Conservation (phyloP, 805 yeast genomes). For the Priceomyces fermenticarens region DNA sequence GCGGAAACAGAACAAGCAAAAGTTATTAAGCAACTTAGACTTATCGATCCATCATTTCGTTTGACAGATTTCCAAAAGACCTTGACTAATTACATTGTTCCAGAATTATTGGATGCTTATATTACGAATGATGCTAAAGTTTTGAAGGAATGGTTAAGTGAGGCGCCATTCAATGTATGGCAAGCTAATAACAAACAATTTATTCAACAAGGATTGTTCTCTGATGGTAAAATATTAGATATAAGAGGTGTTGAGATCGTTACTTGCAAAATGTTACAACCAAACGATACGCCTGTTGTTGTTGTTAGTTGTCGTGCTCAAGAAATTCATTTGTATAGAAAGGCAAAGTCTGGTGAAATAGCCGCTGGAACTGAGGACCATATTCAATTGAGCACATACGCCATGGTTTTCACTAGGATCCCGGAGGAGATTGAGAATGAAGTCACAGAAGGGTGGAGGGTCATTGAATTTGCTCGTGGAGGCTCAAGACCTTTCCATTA, state of each 20-base stretch:
- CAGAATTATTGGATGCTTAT: conserved; percentile 94
- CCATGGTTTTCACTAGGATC: conserved; percentile 89
- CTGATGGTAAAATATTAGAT: conserved; percentile 90
- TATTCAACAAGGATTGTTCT: conserved; percentile 83
- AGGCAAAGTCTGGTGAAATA: conserved; percentile 86
- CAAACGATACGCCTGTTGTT: conserved; percentile 87
- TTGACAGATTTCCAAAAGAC: conserved; percentile 76
- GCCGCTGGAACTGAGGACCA: conserved; percentile 96
- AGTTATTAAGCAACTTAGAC: conserved; percentile 80
- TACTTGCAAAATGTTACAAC: conserved; percentile 82
- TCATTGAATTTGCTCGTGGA: conserved; percentile 90
- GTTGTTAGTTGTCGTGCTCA: conserved; percentile 96
- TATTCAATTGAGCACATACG: conserved; percentile 89
- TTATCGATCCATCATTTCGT: conserved; percentile 86
- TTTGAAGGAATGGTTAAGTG: conserved; percentile 88
- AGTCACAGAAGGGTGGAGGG: conserved; percentile 96
- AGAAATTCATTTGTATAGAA: conserved; percentile 86
- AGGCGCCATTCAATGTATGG: conserved; percentile 95
- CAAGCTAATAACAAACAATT: conserved; percentile 90
- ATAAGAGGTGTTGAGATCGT: conserved; percentile 93
- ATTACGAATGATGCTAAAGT: conserved; percentile 84
- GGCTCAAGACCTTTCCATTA: conserved; percentile 76
- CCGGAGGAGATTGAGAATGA: conserved; percentile 88
- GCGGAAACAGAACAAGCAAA: conserved; percentile 96
- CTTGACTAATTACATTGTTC: conserved; percentile 86